Base-by-base conservation (phyloP, 495 filamentous ascomycete species). In the Oidiodendron maius region DNA sequence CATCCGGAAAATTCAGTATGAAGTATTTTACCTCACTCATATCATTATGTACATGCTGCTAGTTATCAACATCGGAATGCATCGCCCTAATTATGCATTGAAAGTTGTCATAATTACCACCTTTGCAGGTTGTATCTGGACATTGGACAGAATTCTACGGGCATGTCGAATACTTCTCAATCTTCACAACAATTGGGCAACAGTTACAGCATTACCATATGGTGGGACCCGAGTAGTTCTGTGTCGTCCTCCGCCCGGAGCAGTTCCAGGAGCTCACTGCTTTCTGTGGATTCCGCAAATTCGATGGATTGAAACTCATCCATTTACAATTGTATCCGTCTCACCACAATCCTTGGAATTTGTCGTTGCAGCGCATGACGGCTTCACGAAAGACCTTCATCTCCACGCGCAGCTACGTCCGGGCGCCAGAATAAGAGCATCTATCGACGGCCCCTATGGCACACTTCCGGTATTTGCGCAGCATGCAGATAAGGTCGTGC, bases 251-350 rank as follows among this genome's bases (percentile, higher is more conserved):
- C 63, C 72, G 1, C n/a, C 4, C 13, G 57, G 64, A 12, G 72
- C 73, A 2, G 58, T 58, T 16, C 73, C 78, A 11, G 79, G 77
- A 5, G 78, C 79, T 43, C 80, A 84, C 53, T 76, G 74, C 46
- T 84, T 80, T 46, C 53, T 82, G 28, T 82, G 72, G 71, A 71
- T 82, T 8, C 80, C 77, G 0, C 64, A 66, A n/a, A 71, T 83
- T 24, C 70, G 75, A 26, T 53, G 63, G 13, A 64, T 78, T 21
- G 74, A 83, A 55, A 77, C 75, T 2, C 80, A 84, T 56, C 80
- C 78, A 0, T 82, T 84, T 46, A 82, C 78, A n/a, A 74, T 82
- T 46, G 68, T 79, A 20, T 65, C 64, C n/a, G 64, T 59, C 12
- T 51, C 61, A 9, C 57, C 55, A 4, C n/a, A 18, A 18, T 50